phyloP scores from a whole-genome alignment of 1,284 basidiomycete genomes.

The Mrakiaceae sp. region DNA sequence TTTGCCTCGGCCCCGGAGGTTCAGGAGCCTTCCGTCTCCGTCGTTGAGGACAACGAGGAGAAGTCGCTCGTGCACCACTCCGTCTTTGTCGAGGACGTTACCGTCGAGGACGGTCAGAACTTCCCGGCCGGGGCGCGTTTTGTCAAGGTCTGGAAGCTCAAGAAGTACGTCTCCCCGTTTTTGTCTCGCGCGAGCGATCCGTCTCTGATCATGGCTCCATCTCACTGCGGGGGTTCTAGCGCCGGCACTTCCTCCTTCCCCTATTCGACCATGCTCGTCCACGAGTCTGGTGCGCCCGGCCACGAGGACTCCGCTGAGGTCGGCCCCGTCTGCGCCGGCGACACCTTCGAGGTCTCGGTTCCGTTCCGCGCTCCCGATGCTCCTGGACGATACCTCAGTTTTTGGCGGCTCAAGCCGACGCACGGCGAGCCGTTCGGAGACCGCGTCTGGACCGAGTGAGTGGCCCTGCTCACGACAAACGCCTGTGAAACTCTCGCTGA shows the following conservation, averaged over 20 bases:
- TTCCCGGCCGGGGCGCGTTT: slow-evolving; percentile 75
- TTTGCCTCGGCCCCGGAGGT: neutral
- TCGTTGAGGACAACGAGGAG: neutral
- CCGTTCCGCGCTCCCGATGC: slow-evolving; percentile 68
- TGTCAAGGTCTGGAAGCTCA: slow-evolving; percentile 64
- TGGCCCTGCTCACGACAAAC: slow-evolving; percentile 18
- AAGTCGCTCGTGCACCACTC: slow-evolving; percentile 37
- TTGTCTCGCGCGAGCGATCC: neutral
- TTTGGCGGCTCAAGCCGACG: slow-evolving; percentile 52
- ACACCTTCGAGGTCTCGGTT: slow-evolving; percentile 51
- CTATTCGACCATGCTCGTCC: neutral
- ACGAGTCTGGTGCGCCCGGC: slow-evolving; percentile 28
- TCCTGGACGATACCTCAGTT: slow-evolving; percentile 57
- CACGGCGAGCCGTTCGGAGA: slow-evolving; percentile 53
- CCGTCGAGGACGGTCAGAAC: slow-evolving; percentile 59
- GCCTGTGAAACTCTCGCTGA: slow-evolving; percentile 18
- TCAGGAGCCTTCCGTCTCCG: neutral
- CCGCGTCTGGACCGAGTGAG: slow-evolving; percentile 62
- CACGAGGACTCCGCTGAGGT: slow-evolving; percentile 32
- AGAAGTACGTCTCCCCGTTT: slow-evolving; percentile 16
- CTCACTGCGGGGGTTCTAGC: slow-evolving; percentile 49
- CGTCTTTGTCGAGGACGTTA: slow-evolving; percentile 52
- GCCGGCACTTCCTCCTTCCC: neutral
- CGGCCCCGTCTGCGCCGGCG: slow-evolving; percentile 46
- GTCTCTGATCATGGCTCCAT: slow-evolving; percentile 33